Conservation (phyloP, 331 rosid species). For the Saraca asoca region DNA sequence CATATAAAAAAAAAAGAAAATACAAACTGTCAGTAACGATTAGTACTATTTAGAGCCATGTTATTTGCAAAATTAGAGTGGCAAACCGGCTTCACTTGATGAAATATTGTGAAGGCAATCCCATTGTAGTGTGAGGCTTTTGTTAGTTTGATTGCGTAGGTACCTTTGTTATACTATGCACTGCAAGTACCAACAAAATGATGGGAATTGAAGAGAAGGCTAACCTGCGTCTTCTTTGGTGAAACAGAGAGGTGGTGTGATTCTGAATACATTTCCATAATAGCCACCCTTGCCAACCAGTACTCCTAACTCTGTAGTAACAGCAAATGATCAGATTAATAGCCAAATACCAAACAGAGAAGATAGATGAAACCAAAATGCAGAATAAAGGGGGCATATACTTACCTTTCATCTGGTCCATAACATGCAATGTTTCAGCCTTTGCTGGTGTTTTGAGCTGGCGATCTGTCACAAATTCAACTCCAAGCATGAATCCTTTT, state of each 20-base stretch:
- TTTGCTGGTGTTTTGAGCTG: constrained; percentile 83
- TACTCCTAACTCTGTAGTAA: constrained; percentile 69
- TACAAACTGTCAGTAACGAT: not conserved
- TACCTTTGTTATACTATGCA: too few species aligned
- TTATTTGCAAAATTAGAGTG: too few species aligned
- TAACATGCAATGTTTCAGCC: constrained; percentile 62
- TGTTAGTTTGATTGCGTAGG: too few species aligned
- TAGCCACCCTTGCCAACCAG: constrained; percentile 85
- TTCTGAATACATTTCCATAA: constrained; percentile 86
- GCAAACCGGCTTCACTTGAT: too few species aligned
- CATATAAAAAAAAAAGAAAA: constrained; percentile 25
- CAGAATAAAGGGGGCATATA: not conserved
- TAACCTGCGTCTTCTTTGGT: constrained; percentile 88
- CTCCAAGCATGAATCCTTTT: constrained; percentile 83
- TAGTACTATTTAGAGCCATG: not conserved
- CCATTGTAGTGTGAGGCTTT: too few species aligned
- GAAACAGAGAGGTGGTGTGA: constrained; percentile 93
- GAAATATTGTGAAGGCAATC: too few species aligned
- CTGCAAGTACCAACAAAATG: not conserved
- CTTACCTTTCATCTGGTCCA: constrained; percentile 87
- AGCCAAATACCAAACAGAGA: not conserved
- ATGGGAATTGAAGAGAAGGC: constrained; percentile 8
- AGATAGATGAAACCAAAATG: constrained; percentile 7
- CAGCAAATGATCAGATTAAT: not conserved
- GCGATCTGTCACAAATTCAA: constrained; percentile 83